Percentiles rank a stretch among this genome's conserved stretches.
Conservation (phyloP, 345 rosid genomes). For the Rhizophora mangle region DNA sequence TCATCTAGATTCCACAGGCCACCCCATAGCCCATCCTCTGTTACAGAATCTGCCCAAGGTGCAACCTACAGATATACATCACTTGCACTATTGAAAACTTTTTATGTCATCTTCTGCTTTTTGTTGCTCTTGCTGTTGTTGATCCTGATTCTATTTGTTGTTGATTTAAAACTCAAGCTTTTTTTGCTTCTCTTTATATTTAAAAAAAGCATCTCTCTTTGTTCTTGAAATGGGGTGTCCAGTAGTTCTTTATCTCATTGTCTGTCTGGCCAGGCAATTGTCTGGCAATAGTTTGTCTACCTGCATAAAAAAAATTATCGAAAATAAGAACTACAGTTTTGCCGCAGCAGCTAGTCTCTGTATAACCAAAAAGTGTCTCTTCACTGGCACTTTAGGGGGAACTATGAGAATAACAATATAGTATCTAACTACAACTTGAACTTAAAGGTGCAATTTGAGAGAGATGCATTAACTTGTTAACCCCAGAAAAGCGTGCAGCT, state of each 20-base stretch:
- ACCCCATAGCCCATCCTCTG: slow-evolving; percentile 8
- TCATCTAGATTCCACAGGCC: slow-evolving; percentile 14
- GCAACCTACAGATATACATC: neutral
- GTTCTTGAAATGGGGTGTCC: neutral
- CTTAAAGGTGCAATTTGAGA: too few relatives aligned
- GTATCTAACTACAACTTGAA: too few relatives aligned
- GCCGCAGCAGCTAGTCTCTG: neutral
- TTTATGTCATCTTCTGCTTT: too few relatives aligned
- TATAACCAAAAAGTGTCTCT: neutral
- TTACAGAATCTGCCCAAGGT: neutral
- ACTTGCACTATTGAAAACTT: neutral
- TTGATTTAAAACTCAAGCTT: neutral
- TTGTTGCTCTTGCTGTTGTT: neutral
- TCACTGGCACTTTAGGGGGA: neutral
- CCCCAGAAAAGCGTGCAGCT: too few relatives aligned
- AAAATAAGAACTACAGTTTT: neutral
- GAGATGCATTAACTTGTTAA: too few relatives aligned
- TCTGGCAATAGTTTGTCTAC: neutral
- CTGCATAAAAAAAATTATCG: neutral
- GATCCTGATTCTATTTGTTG: too few relatives aligned
- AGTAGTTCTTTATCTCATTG: neutral
- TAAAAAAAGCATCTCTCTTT: neutral
- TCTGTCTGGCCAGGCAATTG: neutral
- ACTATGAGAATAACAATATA: too few relatives aligned
- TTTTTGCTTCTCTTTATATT: neutral